Evolutionary conservation across 495 filamentous ascomycete species (phyloP), one percentile per base, ranked within the genome.

Genomic region (Chaetomium cochliodes): DNA sequence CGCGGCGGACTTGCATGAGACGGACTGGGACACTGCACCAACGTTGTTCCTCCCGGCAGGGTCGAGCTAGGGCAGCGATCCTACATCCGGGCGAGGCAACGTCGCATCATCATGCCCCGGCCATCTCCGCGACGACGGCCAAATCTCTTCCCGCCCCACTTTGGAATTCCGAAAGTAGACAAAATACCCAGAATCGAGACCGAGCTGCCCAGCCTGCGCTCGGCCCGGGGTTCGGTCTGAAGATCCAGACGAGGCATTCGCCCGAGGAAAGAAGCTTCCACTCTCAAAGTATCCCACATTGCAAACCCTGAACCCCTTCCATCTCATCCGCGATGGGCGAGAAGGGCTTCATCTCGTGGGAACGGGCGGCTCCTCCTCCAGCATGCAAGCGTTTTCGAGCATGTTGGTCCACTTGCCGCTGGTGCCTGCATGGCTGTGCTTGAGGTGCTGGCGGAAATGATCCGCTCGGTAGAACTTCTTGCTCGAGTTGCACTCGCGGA

Each of bases 321-420:
- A 23, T 52, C 12, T 23, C 49, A 52, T 52, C 23, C 49, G 23
- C 8, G 3, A 16, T 15, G 16, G 16, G 42, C 11, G 20, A n/a
- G 18, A 11, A 28, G 18, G 3, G 15, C 41, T 26, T 67, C 65
- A 67, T 56, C 69, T 59, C n/a, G 65, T 59, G 18, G 67, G 62
- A 0, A 69, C 54, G 7, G 77, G 75, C 47, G 76, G 73, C 30
- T 80, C 79, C 75, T 98, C 93, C 66, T 97, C 92, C 77, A 92
- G 90, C 93, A 97, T 96, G 76, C 94, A 98, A 37, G 93, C 92
- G 71, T 90, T 96, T 73, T 98, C 94, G 49, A 98, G 78, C 80
- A 96, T 93, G 75, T 98, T 98, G 22, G 94, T 98, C 94, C 96
- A 98, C 74, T 98, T 98, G 25, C 94, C 94, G 77, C 92, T 97